Percentiles rank a stretch among this genome's conserved stretches.
phyloP scores from a whole-genome alignment of 495 filamentous ascomycete genomes.

The Chaetomium cochliodes region DNA sequence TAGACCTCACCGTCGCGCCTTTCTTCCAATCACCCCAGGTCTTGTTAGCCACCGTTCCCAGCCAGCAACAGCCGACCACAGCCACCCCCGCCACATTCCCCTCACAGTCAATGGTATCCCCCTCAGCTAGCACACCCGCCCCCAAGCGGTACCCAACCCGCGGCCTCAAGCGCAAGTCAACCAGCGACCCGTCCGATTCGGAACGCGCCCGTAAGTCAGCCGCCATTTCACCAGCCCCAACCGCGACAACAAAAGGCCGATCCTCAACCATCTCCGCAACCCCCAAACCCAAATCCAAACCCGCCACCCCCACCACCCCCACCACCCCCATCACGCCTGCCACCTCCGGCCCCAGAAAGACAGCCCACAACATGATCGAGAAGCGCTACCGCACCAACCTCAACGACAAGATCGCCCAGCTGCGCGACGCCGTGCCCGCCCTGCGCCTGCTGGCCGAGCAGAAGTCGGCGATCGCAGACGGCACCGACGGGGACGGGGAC shows the following conservation, averaged over 20 bases:
- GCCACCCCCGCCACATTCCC: neutral
- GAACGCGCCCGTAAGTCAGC: constrained; percentile 19
- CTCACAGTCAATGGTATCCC: neutral
- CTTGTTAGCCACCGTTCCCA: constrained; percentile 13
- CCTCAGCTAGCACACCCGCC: constrained; percentile 4
- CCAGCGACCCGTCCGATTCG: constrained; percentile 21
- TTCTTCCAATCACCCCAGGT: constrained; percentile 23
- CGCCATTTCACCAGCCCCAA: neutral
- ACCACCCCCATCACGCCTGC: neutral
- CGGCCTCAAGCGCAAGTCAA: constrained; percentile 36
- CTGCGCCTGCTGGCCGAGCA: constrained; percentile 39
- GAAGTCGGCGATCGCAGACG: neutral
- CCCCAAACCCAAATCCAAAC: constrained; percentile 5
- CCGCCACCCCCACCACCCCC: neutral
- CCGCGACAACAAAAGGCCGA: neutral
- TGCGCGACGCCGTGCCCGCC: constrained; percentile 48
- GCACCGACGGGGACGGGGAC: constrained; percentile 10
- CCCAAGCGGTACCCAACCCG: constrained; percentile 28
- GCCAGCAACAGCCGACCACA: constrained; percentile 8
- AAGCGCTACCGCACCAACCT: constrained; percentile 52
- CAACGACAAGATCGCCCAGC: constrained; percentile 50
- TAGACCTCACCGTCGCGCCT: constrained; percentile 28
- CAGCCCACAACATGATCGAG: constrained; percentile 52
- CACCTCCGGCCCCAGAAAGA: constrained; percentile 31
- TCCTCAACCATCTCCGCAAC: constrained; percentile 16